Base-by-base conservation (phyloP, 148 eudicot genomes). In the Rhododendron mucronatum region DNA sequence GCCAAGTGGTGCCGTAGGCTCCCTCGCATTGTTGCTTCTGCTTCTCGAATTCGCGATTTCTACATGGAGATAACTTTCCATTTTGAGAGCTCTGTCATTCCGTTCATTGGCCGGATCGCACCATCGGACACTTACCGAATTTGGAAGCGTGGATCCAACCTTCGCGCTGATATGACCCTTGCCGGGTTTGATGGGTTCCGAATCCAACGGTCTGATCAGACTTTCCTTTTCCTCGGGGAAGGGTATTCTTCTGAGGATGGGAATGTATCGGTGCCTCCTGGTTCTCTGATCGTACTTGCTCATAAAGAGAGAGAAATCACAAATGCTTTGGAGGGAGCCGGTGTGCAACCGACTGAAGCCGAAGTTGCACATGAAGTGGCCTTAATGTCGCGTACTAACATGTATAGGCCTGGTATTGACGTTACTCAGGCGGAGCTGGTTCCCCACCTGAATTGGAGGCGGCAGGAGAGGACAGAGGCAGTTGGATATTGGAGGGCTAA, bases 1-100 rank as follows among this genome's bases (percentile, higher is more conserved):
- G 97, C 99, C 39, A 96, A 96, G 84, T 96, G 99, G 99, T 95
- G 99, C 78, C 93, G 99, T 21, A 88, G 99, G 85, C 98, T 96
- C 87, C 99, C 99, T 28, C 91, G 99, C n/a, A 95, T 96, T 79
- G 91, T 96, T 30, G 98, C 97, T 4, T 94, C 98, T 0, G 89
- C 95, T 2, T 35, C 93, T 78, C 90, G 99, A 41, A 94, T 96
- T 83, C 96, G 97, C 48, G 99, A 96, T 83, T 96, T 96, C 82
- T 96, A 96, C 84, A 95, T 96, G 98, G 99, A 96, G 91, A 94
- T 96, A 84, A 95, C 95, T 13, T 96, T 96, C 86, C 93, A 96
- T 88, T 96, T 96, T 85, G 99, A 96, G 90, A 96, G 99, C 86
- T 96, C 99, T 0, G 97, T 96, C 39, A 95, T 96, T 81, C 99